A percentile compares a stretch with the other conserved stretches of the same genome.
phyloP scores from a whole-genome alignment of 2,329 filamentous ascomycete genomes.

The Pyrenochaeta sp. region DNA sequence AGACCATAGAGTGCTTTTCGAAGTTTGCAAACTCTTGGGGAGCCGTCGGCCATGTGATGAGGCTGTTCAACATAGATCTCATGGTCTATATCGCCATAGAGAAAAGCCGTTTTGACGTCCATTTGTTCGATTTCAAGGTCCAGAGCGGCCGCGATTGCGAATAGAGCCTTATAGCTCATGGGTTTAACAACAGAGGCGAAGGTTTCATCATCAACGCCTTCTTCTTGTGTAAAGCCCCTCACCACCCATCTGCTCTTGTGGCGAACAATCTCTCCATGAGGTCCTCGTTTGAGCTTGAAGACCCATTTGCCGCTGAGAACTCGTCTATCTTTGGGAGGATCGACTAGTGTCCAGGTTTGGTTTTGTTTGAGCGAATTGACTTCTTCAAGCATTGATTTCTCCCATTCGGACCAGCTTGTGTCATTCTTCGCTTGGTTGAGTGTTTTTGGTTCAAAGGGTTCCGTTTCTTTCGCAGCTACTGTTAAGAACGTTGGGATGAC shows the following conservation, averaged over 20 bases:
- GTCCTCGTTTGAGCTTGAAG: conserved; percentile 30
- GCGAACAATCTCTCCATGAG: conserved; percentile 20
- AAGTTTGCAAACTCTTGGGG: conserved; percentile 23
- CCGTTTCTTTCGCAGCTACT: conserved; percentile 1
- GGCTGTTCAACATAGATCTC: conserved; percentile 36
- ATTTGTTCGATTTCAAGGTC: conserved; percentile 39
- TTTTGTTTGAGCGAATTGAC: conserved; percentile 18
- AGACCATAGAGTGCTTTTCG: conserved; percentile 39
- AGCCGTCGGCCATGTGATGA: conserved; percentile 7
- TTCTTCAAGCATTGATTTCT: conserved; percentile 20
- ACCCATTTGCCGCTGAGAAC: conserved; percentile 27
- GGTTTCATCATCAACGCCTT: conserved; percentile 35
- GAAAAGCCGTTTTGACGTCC: conserved; percentile 44
- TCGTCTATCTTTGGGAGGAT: conserved; percentile 3
- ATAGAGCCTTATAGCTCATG: conserved; percentile 35
- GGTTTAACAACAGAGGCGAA: conserved; percentile 34
- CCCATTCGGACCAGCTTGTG: conserved; percentile 15
- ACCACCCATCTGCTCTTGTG: conserved; percentile 40
- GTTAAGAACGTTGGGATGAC: conserved; percentile 8
- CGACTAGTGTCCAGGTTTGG: conserved; percentile 17
- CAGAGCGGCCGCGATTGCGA: conserved; percentile 25
- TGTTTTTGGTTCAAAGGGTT: conserved; percentile 18
- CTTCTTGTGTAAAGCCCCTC: conserved; percentile 33
- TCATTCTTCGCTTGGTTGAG: conserved; percentile 12
- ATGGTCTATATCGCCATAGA: conserved; percentile 36